Conservation (phyloP, 768 basidiomycete species). For the Lactarius sanguifluus region DNA sequence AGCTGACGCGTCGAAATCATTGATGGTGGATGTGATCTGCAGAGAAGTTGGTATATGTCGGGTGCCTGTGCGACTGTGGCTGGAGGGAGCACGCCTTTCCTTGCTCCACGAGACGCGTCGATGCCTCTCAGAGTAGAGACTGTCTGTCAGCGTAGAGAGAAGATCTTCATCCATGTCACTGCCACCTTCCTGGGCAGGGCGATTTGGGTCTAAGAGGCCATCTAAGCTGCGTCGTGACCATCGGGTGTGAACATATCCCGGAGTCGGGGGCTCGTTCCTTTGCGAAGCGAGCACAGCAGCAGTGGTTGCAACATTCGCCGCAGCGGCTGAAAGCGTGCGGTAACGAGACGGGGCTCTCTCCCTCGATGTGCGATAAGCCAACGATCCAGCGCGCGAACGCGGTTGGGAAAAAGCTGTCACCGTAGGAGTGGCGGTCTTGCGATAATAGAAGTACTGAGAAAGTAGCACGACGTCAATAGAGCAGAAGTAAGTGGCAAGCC, state of each 20-base stretch:
- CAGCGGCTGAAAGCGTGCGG: constrained; percentile 65
- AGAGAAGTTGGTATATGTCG: constrained; percentile 37
- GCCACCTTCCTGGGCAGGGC: constrained; percentile 40
- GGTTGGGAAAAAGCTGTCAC: constrained; percentile 38
- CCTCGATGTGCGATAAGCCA: constrained; percentile 47
- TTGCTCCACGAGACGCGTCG: constrained; percentile 70
- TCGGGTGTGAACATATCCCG: constrained; percentile 30
- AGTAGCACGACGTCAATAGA: constrained; percentile 75
- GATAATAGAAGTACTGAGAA: constrained; percentile 80
- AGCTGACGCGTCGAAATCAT: constrained; percentile 16
- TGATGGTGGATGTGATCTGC: constrained; percentile 25
- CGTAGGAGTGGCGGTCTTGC: constrained; percentile 38
- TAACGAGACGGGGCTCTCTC: constrained; percentile 62
- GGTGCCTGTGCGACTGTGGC: constrained; percentile 39
- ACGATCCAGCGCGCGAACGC: constrained; percentile 44
- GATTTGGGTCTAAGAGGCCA: constrained; percentile 31
- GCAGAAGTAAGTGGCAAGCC: constrained; percentile 90
- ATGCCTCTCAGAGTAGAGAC: constrained; percentile 71
- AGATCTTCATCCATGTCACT: constrained; percentile 51
- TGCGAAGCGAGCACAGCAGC: constrained; percentile 70
- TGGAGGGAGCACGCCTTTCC: constrained; percentile 42
- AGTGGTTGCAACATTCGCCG: constrained; percentile 63
- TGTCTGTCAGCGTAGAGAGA: constrained; percentile 62
- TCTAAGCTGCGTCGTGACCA: constrained; percentile 37
- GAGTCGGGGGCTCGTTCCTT: constrained; percentile 43